phyloP scores from a whole-genome alignment of 306 rosid species.

The Astragalus membranaceus region DNA sequence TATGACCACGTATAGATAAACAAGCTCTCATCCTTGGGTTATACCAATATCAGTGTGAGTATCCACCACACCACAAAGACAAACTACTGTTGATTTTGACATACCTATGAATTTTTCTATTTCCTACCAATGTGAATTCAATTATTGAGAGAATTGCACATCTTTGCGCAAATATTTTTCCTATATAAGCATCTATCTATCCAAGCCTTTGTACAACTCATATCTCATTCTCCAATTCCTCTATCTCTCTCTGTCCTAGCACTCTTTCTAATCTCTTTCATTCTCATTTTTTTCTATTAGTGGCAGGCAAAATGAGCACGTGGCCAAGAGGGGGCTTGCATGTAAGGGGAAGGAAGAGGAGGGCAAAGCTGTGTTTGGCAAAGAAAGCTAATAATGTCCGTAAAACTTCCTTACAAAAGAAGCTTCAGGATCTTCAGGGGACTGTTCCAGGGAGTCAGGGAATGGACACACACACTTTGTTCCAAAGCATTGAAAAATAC shows the following conservation, averaged over 20 bases:
- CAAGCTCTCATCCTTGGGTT: too few species aligned
- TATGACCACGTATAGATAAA: too few species aligned
- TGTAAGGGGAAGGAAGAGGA: constrained; percentile 45
- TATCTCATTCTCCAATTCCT: not conserved
- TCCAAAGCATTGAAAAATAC: constrained; percentile 43
- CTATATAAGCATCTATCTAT: constrained; percentile 26
- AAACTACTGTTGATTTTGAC: too few species aligned
- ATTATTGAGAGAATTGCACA: constrained; percentile 26
- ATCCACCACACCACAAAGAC: too few species aligned
- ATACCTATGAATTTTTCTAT: not conserved
- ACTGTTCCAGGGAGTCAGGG: constrained; percentile 43
- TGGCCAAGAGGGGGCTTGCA: constrained; percentile 34
- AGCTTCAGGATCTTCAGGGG: constrained; percentile 49
- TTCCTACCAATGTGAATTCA: constrained; percentile 15
- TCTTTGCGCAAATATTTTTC: not conserved
- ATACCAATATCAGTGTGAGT: too few species aligned
- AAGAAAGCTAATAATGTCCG: constrained; percentile 12
- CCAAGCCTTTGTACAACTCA: not conserved
- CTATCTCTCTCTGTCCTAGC: not conserved
- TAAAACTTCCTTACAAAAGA: constrained; percentile 23
- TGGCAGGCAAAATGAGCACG: constrained; percentile 28
- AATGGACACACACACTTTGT: constrained; percentile 36
- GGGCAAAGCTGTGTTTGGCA: constrained; percentile 28
- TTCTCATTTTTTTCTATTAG: not conserved
- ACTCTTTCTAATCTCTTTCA: not conserved